Conservation (phyloP, 192 early-diverging fungal genomes). For the Geranomyces michiganensis region DNA sequence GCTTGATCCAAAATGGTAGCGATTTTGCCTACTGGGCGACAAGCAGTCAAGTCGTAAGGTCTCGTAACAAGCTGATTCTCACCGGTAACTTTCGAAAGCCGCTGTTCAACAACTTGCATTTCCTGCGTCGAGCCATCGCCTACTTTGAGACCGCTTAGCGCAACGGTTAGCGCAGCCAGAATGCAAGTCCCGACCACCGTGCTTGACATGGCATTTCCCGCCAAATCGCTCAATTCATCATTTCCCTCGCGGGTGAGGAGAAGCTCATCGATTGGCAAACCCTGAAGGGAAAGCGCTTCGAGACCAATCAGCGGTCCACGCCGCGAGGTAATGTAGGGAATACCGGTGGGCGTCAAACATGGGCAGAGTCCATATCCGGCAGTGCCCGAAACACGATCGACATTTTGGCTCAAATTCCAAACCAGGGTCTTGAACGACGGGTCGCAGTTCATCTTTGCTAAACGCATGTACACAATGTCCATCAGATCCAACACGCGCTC, state of each 20-base stretch:
- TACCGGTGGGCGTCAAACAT: conserved; percentile 49
- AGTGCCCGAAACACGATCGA: conserved; percentile 42
- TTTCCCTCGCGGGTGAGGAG: conserved; percentile 48
- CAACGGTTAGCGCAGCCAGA: conserved; percentile 41
- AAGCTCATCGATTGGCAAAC: conserved; percentile 46
- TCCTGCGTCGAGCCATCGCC: conserved; percentile 3
- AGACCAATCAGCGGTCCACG: conserved; percentile 49
- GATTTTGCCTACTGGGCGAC: conserved; percentile 9
- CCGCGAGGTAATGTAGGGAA: conserved; percentile 50
- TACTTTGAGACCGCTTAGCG: background rate
- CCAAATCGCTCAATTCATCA: conserved; percentile 49
- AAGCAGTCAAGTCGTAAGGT: conserved; percentile 27
- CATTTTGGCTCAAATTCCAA: conserved; percentile 54
- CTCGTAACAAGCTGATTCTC: conserved; percentile 17
- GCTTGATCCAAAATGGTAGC: conserved; percentile 29
- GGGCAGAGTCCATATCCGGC: conserved; percentile 38
- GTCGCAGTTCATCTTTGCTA: conserved; percentile 39
- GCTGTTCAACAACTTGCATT: background rate
- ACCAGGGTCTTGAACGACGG: conserved; percentile 49
- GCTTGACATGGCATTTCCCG: conserved; percentile 55
- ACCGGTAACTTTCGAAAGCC: conserved; percentile 22
- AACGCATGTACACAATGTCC: conserved; percentile 45
- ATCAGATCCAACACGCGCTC: conserved; percentile 51
- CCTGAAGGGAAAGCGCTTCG: conserved; percentile 50
- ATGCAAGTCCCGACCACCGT: conserved; percentile 51